A percentile compares a stretch with the other conserved stretches of the same genome.
Conservation (phyloP, 208 protist genomes). For the Sergeia podlipaevii region DNA sequence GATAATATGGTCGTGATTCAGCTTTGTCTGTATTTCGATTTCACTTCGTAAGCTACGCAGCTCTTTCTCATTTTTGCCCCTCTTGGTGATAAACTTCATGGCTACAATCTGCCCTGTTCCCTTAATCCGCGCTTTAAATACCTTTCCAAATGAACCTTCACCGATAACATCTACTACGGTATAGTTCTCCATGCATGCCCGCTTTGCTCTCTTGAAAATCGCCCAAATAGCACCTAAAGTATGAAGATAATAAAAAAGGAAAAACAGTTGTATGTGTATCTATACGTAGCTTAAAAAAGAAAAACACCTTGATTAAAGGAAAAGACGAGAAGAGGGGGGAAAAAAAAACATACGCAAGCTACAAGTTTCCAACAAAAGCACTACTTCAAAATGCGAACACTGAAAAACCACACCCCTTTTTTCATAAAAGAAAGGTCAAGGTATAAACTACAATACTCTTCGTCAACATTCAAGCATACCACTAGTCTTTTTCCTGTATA, state of each 20-base stretch:
- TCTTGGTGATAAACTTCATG: slow-evolving; percentile 98
- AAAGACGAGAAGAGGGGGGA: slow-evolving; percentile 15
- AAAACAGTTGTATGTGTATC: background rate
- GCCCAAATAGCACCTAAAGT: slow-evolving; percentile 4
- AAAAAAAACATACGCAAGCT: slow-evolving; percentile 6
- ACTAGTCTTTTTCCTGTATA: background rate
- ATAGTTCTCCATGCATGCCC: slow-evolving; percentile 88
- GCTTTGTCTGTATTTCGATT: slow-evolving; percentile 94
- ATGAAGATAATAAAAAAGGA: slow-evolving; percentile 4
- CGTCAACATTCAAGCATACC: too few relatives aligned
- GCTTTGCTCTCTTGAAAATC: slow-evolving; percentile 10
- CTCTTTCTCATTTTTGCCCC: slow-evolving; percentile 93
- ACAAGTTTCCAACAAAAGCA: background rate
- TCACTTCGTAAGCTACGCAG: slow-evolving; percentile 91
- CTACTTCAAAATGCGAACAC: background rate
- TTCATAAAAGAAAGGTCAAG: slow-evolving; percentile 2
- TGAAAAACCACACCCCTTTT: too few relatives aligned
- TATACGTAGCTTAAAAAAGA: background rate
- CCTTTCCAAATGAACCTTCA: slow-evolving; percentile 98
- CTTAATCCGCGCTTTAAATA: slow-evolving; percentile 95
- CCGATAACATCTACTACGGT: slow-evolving; percentile 94
- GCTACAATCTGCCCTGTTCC: slow-evolving; percentile 94
- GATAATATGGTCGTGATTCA: slow-evolving; percentile 97
- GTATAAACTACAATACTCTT: too few relatives aligned
- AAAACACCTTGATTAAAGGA: slow-evolving; percentile 5